A percentile compares a stretch with the other conserved stretches of the same genome.
Evolutionary conservation across 129 eudicot genomes (phyloP).

Genomic region (Pittosporum tobira): DNA sequence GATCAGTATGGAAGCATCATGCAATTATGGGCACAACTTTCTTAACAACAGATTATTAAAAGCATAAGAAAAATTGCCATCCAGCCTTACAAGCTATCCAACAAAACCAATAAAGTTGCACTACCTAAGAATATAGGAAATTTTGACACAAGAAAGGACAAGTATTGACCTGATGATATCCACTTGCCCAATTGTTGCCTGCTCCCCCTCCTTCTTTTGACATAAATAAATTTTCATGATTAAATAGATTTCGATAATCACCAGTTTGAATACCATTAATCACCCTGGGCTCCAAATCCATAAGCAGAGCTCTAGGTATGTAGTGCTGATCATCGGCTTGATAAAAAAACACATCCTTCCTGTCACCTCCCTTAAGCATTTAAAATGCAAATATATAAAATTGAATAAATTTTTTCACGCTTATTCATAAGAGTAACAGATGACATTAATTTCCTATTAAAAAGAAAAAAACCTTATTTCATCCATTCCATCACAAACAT

Average conservation of each 20-base stretch:
- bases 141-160: background rate
- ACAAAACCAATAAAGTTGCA: too few relatives aligned
- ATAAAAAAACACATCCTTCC: slow-evolving; percentile 97
- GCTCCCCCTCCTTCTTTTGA: slow-evolving; percentile 98
- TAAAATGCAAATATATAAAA: background rate
- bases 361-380: slow-evolving; percentile 83
- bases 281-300: slow-evolving; percentile 99
- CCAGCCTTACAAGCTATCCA: too few relatives aligned
- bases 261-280: slow-evolving; percentile 97
- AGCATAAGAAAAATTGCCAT: too few relatives aligned
- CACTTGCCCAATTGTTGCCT: slow-evolving; percentile 99
- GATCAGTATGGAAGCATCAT: too few relatives aligned
- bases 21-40: too few relatives aligned
- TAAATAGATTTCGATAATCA: slow-evolving; percentile 89
- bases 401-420: background rate
- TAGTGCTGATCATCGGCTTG: slow-evolving; percentile 99
- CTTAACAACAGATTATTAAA: too few relatives aligned
- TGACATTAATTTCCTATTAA: background rate
- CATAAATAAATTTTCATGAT: slow-evolving; percentile 81
- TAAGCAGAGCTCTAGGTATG: slow-evolving; percentile 88
- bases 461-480: background rate
- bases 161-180: slow-evolving; percentile 77
- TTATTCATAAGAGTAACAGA: background rate
- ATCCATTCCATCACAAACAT: background rate
- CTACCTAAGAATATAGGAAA: background rate